Evolutionary conservation across 2,329 filamentous ascomycete genomes (phyloP), one percentile per base, ranked within the genome.

Genomic region (Tolypocladium nubicola): DNA sequence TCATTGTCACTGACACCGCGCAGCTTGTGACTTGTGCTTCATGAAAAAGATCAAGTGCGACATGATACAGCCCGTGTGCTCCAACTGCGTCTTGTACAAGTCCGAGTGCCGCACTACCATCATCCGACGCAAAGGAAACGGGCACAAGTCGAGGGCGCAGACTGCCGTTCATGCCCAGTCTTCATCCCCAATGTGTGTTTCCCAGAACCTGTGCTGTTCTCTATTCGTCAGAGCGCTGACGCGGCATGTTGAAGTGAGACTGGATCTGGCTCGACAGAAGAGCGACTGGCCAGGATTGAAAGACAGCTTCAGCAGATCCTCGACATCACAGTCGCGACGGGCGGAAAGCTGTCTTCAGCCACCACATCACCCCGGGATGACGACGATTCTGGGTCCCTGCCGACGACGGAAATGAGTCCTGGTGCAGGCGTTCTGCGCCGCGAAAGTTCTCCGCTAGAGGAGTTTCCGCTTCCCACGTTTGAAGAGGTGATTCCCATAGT

Each of bases 31-130:
- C 60, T 65, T 76, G 43, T 77, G 75, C 64, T 76, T 73, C 54
- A 71, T 63, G 14, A 77, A 76, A 63, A 77, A 77, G 67, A 75
- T 77, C 52, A 76, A 75, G 61, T 77, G 75, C 53, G 74, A 77
- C 61, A 73, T 73, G 69, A 53, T 73, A 7, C 75, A 74, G 59
- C 75, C 75, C 0, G 62, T 68, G 10, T 77, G 75, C 58, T 76
- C 74, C 1, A 76, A 77, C 49, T 77, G 75, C 50, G 62, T 68
- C 9, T 63, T 76, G 4, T 77, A 77, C 60, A 68, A 69, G n/a
- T 65, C 74, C 4, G 63, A 68, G n/a, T 76, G 75, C 59, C 61
- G 57, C 19, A 69, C 65, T 3, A 67, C 61, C 53, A 61, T 63
- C 50, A 62, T 67, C 10, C 61, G 66, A 9, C 62, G 63, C 23